Evolutionary conservation across 2,329 filamentous ascomycete species (phyloP).

Genomic region (Neofusicoccum sp.): DNA sequence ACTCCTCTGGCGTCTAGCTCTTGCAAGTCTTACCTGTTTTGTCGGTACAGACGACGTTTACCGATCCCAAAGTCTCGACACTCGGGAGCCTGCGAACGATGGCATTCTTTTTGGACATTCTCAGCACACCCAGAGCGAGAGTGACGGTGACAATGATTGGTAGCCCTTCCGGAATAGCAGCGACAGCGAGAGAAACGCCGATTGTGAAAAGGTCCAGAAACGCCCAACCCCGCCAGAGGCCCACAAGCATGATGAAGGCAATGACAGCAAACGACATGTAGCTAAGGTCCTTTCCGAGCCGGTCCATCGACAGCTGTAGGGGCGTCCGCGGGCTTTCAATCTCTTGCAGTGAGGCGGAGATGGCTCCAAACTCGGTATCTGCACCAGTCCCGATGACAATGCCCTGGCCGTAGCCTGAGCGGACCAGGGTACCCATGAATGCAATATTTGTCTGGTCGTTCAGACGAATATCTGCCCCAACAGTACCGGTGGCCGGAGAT

Average conservation of each 20-base stretch:
- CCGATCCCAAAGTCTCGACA: slow-evolving; percentile 96
- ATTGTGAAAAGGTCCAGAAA: slow-evolving; percentile 96
- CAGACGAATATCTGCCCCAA: slow-evolving; percentile 66
- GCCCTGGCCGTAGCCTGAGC: slow-evolving; percentile 92
- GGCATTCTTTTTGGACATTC: slow-evolving; percentile 93
- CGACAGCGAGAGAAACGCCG: slow-evolving; percentile 93
- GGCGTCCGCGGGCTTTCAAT: slow-evolving; percentile 96
- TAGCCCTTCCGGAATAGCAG: slow-evolving; percentile 92
- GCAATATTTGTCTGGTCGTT: slow-evolving; percentile 88
- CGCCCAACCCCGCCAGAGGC: slow-evolving; percentile 85
- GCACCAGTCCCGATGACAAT: slow-evolving; percentile 97
- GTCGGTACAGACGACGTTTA: slow-evolving; percentile 99
- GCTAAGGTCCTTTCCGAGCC: slow-evolving; percentile 92
- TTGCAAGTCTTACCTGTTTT: slow-evolving; percentile 69
- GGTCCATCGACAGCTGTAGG: slow-evolving; percentile 93
- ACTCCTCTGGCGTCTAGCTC: not conserved
- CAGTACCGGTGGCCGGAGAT: slow-evolving; percentile 60
- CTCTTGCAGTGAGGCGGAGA: slow-evolving; percentile 89
- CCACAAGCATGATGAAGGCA: slow-evolving; percentile 86
- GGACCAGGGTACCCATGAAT: slow-evolving; percentile 96
- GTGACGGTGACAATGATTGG: slow-evolving; percentile 99
- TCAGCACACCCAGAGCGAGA: slow-evolving; percentile 87
- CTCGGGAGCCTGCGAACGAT: slow-evolving; percentile 96
- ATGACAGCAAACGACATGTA: slow-evolving; percentile 97
- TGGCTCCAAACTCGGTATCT: slow-evolving; percentile 93